Percentiles rank a stretch among this genome's conserved stretches.
Evolutionary conservation across 805 yeast genomes (phyloP).

Genomic region (Clavispora asparagi): DNA sequence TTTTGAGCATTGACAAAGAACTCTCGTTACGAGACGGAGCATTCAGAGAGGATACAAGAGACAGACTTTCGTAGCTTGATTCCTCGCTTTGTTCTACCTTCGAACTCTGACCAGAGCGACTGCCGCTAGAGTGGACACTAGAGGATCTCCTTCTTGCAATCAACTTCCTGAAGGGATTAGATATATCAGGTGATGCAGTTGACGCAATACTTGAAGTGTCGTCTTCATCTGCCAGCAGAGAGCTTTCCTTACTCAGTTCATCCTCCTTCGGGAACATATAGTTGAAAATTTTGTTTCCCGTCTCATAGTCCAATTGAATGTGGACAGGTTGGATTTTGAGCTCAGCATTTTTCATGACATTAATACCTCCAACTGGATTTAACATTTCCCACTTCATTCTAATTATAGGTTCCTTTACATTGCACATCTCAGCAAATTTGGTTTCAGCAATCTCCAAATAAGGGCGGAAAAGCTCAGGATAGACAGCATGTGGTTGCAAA

Average conservation of each 20-base stretch:
- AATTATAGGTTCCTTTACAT: slow-evolving; percentile 20
- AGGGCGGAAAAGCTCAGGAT: slow-evolving; percentile 69
- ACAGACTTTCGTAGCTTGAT: background rate
- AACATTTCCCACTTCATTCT: slow-evolving; percentile 66
- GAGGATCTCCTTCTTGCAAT: background rate
- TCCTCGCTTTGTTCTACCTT: background rate
- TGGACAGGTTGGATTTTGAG: slow-evolving; percentile 61
- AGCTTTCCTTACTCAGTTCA: background rate
- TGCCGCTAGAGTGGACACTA: background rate
- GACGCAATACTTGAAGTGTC: slow-evolving; percentile 1
- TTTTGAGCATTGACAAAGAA: slow-evolving; percentile 3
- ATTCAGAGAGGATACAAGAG: background rate
- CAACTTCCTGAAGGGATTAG: slow-evolving; percentile 1
- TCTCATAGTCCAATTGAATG: slow-evolving; percentile 65
- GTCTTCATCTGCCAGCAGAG: slow-evolving; percentile 44
- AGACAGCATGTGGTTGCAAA: slow-evolving; percentile 48
- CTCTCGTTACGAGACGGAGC: background rate
- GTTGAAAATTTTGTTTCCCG: slow-evolving; percentile 56
- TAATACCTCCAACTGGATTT: slow-evolving; percentile 85
- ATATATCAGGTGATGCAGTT: background rate
- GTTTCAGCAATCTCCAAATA: slow-evolving; percentile 19
- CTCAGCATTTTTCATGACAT: slow-evolving; percentile 64
- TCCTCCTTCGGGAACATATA: slow-evolving; percentile 65
- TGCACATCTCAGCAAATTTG: slow-evolving; percentile 8
- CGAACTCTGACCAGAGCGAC: background rate